Conservation (phyloP, 1,284 basidiomycete genomes). For the Gymnopus androsaceus region DNA sequence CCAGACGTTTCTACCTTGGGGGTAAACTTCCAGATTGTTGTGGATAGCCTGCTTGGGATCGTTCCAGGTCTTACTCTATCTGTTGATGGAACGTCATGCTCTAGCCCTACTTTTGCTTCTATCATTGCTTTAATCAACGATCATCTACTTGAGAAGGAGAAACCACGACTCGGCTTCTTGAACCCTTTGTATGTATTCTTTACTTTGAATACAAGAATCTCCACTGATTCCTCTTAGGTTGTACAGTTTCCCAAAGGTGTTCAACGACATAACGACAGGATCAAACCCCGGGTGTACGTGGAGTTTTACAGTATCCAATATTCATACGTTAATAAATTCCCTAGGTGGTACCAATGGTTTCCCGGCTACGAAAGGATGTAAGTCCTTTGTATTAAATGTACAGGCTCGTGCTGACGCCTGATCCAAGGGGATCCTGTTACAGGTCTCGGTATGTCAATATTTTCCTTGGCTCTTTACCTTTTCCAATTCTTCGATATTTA, state of each 20-base stretch:
- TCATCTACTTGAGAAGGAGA: conserved; percentile 33
- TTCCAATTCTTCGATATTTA: too few species aligned
- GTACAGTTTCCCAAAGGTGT: conserved; percentile 25
- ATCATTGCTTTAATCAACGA: conserved; percentile 46
- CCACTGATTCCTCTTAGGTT: conserved; percentile 22
- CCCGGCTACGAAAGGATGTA: conserved; percentile 16
- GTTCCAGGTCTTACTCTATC: conserved; percentile 18
- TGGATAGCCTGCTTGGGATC: too few species aligned
- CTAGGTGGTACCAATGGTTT: conserved; percentile 17
- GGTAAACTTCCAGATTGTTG: conserved; percentile 30
- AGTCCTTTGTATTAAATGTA: neutral
- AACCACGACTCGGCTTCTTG: conserved; percentile 41
- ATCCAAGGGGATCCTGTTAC: conserved; percentile 30
- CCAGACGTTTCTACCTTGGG: too few species aligned
- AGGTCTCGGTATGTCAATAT: too few species aligned
- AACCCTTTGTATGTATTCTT: conserved; percentile 40
- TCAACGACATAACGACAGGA: neutral
- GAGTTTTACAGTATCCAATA: neutral
- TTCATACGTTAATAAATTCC: neutral
- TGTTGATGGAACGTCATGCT: conserved; percentile 41
- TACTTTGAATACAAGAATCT: conserved; percentile 23
- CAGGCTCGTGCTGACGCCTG: neutral
- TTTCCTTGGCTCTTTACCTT: too few species aligned
- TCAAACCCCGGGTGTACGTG: neutral
- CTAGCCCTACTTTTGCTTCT: conserved; percentile 40